A percentile compares a stretch with the other conserved stretches of the same genome.
Conservation (phyloP, 2,329 filamentous ascomycete genomes). For the Bertia moriformis region DNA sequence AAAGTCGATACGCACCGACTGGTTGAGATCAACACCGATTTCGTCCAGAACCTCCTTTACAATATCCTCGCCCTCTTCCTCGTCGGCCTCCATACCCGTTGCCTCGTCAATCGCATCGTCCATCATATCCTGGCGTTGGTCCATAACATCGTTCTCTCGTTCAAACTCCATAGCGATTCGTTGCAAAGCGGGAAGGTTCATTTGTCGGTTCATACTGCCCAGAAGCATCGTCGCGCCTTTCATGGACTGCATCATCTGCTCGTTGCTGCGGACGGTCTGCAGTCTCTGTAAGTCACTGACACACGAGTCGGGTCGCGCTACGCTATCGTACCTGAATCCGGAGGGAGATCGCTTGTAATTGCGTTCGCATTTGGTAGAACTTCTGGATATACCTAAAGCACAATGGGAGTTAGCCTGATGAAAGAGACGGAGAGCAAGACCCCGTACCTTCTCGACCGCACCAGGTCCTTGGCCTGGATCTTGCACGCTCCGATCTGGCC, state of each 20-base stretch:
- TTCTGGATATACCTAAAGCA: constrained; percentile 49
- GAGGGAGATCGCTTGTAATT: constrained; percentile 87
- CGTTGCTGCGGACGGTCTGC: constrained; percentile 90
- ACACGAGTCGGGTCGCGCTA: constrained; percentile 1
- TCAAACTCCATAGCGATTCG: constrained; percentile 99
- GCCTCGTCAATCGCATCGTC: constrained; percentile 96
- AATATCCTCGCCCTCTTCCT: constrained; percentile 92
- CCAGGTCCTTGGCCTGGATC: constrained; percentile 94
- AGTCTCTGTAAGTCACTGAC: constrained; percentile 1
- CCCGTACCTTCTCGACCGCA: constrained; percentile 75
- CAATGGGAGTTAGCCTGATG: not conserved
- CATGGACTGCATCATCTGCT: constrained; percentile 99
- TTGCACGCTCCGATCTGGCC: constrained; percentile 97
- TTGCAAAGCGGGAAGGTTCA: constrained; percentile 91
- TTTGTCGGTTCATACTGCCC: constrained; percentile 91
- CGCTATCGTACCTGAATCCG: constrained; percentile 64
- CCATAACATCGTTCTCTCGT: constrained; percentile 98
- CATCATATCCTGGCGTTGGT: constrained; percentile 98
- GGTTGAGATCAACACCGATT: constrained; percentile 84
- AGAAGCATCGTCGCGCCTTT: constrained; percentile 88
- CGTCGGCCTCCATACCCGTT: constrained; percentile 65
- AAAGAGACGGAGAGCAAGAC: not conserved
- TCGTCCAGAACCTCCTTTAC: constrained; percentile 94
- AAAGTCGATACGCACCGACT: constrained; percentile 49
- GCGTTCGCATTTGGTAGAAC: constrained; percentile 95